A percentile compares a stretch with the other conserved stretches of the same genome.
These are phyloP conservation scores for Arabidopsis arenosa DNA, from an alignment of 345 rosid species.

Conservation along the genomic window DNA sequence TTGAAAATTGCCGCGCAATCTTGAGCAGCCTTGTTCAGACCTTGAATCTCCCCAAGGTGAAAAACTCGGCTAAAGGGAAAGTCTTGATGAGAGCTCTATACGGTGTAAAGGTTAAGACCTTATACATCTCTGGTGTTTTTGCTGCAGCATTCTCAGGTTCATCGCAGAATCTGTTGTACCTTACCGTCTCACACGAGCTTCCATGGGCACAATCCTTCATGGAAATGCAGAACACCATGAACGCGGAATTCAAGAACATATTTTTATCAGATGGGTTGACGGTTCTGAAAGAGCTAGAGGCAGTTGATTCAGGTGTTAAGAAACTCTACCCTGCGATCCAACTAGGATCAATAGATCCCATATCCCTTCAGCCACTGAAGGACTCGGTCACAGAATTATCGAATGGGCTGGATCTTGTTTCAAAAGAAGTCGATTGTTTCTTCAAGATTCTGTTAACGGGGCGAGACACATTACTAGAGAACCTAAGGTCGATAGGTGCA, in stretches of 20 bases:
- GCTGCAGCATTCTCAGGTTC: constrained; percentile 48
- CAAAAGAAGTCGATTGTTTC: constrained; percentile 47
- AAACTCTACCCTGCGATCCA: constrained; percentile 36
- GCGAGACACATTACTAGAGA: constrained; percentile 45
- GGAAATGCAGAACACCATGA: constrained; percentile 45
- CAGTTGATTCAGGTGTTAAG: constrained; percentile 39
- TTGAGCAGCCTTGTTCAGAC: constrained; percentile 41
- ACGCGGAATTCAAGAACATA: constrained; percentile 39
- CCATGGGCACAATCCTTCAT: constrained; percentile 47
- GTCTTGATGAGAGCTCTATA: constrained; percentile 46
- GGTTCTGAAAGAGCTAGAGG: constrained; percentile 47
- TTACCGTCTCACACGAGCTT: constrained; percentile 41
- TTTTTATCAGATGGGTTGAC: constrained; percentile 42
- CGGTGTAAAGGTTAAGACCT: constrained; percentile 49
- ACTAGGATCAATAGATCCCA: constrained; percentile 35
- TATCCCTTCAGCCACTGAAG: constrained; percentile 32
- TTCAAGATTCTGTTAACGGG: constrained; percentile 47
- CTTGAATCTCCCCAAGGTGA: constrained; percentile 49
- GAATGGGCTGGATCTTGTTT: constrained; percentile 44
- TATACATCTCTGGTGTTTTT: constrained; percentile 44
- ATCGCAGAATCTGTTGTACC: constrained; percentile 39
- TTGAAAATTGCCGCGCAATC: constrained; percentile 37
- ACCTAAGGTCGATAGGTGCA: constrained; percentile 40
- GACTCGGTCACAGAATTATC: constrained; percentile 38
- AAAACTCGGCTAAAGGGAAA: constrained; percentile 48